Percentiles rank a stretch among this genome's conserved stretches.
Evolutionary conservation across 2,329 filamentous ascomycete species (phyloP).

Genomic region (Fusarium fujikuroi): DNA sequence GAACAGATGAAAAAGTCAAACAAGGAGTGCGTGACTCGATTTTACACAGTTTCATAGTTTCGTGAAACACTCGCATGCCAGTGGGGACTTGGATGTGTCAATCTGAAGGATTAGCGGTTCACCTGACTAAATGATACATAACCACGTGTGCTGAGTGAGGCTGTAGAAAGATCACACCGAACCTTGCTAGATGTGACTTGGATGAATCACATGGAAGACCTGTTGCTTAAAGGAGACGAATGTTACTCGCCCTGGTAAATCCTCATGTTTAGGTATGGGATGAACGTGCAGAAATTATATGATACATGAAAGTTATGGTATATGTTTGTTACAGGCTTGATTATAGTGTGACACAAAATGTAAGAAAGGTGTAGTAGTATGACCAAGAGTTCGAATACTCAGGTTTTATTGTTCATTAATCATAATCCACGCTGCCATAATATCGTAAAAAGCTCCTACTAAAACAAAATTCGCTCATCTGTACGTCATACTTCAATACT

Average conservation of each 20-base stretch:
- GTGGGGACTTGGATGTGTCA: neutral
- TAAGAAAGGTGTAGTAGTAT: neutral
- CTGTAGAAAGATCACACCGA: neutral
- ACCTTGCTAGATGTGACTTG: neutral
- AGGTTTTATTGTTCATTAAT: neutral
- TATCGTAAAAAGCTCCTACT: neutral
- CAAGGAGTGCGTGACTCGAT: neutral
- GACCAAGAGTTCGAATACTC: neutral
- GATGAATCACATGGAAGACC: neutral
- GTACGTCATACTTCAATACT: neutral
- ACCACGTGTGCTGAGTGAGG: neutral
- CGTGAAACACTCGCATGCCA: no score
- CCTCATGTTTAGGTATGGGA: neutral
- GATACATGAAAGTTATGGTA: neutral
- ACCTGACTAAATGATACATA: neutral
- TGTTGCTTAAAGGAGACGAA: neutral
- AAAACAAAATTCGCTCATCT: neutral
- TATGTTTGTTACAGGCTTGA: no score
- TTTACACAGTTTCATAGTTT: no score
- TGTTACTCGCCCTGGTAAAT: neutral
- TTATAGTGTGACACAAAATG: neutral
- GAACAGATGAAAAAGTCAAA: neutral
- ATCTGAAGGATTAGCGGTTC: neutral
- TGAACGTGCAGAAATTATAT: neutral
- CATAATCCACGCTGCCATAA: neutral